These are phyloP conservation scores for Selenicereus undatus DNA, from an alignment of 148 eudicot species.

Conservation along the genomic window DNA sequence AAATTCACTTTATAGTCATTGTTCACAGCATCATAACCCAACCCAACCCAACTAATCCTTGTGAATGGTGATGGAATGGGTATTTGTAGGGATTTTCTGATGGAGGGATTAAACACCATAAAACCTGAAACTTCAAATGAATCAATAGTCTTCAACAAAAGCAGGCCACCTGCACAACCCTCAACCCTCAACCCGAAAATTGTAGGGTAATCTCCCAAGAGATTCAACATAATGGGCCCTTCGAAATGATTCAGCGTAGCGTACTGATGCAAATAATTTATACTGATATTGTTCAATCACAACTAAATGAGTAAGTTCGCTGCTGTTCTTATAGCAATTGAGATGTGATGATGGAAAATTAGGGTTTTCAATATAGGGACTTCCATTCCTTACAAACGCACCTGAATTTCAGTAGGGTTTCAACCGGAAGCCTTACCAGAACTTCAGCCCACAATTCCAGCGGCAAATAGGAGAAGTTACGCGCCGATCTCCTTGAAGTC, in stretches of 20 bases:
- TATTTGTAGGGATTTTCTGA: background rate
- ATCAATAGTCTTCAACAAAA: background rate
- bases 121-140: background rate
- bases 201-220: background rate
- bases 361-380: constrained; percentile 1
- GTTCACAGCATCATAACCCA: background rate
- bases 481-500: background rate
- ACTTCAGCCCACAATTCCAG: background rate
- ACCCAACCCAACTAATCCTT: background rate
- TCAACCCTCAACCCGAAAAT: background rate
- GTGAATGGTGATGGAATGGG: background rate
- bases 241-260: background rate
- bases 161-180: background rate
- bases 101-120: background rate
- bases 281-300: background rate
- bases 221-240: background rate
- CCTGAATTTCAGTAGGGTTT: constrained; percentile 10
- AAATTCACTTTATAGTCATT: background rate
- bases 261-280: background rate
- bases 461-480: background rate
- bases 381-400: constrained; percentile 5
- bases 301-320: background rate
- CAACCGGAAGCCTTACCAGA: background rate
- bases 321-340: background rate
- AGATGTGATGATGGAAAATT: background rate